Evolutionary conservation across 148 eudicot genomes (phyloP).

Genomic region (Euryodendron excelsum): DNA sequence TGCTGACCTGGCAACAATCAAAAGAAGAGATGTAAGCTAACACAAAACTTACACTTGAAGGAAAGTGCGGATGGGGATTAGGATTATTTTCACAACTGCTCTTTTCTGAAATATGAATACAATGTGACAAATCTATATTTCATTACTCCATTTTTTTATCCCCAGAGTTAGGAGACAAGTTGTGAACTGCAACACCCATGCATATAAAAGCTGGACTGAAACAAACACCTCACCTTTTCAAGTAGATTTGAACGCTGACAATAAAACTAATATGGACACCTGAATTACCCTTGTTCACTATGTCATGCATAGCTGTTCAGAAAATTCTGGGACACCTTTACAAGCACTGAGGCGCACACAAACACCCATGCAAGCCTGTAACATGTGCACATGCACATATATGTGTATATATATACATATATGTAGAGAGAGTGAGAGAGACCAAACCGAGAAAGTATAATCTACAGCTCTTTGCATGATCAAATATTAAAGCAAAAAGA

Average conservation of each 20-base stretch:
- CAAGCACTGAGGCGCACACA: background rate
- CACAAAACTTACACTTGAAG: background rate
- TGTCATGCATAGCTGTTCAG: background rate
- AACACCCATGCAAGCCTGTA: background rate
- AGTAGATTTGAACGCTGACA: background rate
- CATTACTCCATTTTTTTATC: too few species aligned
- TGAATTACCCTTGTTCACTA: background rate
- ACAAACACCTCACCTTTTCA: background rate
- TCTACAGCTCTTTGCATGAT: too few species aligned
- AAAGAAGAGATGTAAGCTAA: background rate
- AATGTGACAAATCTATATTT: background rate
- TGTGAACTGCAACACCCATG: background rate
- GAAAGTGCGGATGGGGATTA: background rate
- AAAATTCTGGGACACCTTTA: background rate
- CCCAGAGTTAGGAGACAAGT: too few species aligned
- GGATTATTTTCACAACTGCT: too few species aligned
- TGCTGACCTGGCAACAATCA: constrained; percentile 10
- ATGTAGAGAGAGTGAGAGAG: too few species aligned
- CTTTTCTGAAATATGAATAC: background rate
- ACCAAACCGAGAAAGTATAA: too few species aligned
- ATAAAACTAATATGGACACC: background rate
- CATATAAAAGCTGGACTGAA: too few species aligned
- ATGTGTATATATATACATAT: too few species aligned
- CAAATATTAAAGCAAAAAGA: background rate
- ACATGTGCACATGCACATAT: background rate